Evolutionary conservation across 345 rosid genomes (phyloP).

Genomic region (Hibiscus syriacus): DNA sequence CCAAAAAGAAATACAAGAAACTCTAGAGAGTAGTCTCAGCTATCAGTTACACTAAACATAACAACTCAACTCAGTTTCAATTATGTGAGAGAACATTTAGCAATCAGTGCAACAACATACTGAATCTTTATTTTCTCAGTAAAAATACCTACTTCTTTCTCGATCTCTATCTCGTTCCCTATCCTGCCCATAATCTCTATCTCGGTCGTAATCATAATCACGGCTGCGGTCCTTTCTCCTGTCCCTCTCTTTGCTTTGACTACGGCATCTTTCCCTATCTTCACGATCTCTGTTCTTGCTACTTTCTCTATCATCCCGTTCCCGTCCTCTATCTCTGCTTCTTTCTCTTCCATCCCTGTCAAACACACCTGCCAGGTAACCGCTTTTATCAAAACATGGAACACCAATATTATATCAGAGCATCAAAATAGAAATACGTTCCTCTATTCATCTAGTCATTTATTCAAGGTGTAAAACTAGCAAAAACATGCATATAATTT

Average conservation of each 20-base stretch:
- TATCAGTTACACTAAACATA: not conserved
- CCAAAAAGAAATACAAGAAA: not conserved
- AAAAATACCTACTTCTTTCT: constrained; percentile 29
- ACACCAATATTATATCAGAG: not conserved
- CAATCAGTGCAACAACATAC: not conserved
- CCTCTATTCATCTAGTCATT: not conserved
- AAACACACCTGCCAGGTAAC: constrained; percentile 33
- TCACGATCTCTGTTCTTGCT: constrained; percentile 48
- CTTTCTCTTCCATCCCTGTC: constrained; percentile 70
- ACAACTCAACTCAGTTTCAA: not conserved
- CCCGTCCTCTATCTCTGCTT: constrained; percentile 82
- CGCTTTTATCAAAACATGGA: not conserved
- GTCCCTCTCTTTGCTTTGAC: constrained; percentile 64
- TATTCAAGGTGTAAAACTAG: not conserved
- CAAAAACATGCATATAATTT: not conserved
- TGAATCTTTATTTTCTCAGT: constrained; percentile 18
- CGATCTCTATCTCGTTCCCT: constrained; percentile 37
- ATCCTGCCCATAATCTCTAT: constrained; percentile 52
- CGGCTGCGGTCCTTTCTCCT: constrained; percentile 43
- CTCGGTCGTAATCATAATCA: constrained; percentile 44
- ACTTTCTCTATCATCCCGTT: constrained; percentile 45
- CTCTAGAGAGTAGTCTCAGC: not conserved
- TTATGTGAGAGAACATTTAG: not conserved
- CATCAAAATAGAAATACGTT: not conserved
- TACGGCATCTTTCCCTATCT: constrained; percentile 55